These are phyloP conservation scores for Alternaria sp. DNA, from an alignment of 2,329 filamentous ascomycete genomes.

Conservation along the genomic window DNA sequence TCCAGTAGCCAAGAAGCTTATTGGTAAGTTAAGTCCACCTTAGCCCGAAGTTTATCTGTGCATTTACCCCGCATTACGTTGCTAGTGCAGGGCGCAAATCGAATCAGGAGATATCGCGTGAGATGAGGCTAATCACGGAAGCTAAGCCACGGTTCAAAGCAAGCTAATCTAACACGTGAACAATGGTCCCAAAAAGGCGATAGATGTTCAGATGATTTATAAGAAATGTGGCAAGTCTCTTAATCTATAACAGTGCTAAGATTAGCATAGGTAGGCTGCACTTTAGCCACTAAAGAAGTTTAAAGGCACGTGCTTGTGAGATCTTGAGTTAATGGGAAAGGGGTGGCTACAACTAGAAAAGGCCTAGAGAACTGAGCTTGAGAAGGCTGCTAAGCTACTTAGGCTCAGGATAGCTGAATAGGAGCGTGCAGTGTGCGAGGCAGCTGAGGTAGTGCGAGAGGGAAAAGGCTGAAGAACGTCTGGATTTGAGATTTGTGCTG, in stretches of 20 bases:
- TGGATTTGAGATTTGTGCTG: not conserved
- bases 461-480: not conserved
- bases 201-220: not conserved
- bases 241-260: not conserved
- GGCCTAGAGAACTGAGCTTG: too few relatives aligned
- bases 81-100: not conserved
- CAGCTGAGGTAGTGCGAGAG: too few relatives aligned
- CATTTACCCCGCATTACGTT: slow-evolving; percentile 2
- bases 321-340: not conserved
- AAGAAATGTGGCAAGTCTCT: not conserved
- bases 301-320: not conserved
- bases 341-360: not conserved
- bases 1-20: too few relatives aligned
- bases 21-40: not conserved
- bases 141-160: not conserved
- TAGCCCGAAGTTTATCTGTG: slow-evolving; percentile 2
- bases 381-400: too few relatives aligned
- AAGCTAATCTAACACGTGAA: not conserved
- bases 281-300: not conserved
- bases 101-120: not conserved
- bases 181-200: not conserved
- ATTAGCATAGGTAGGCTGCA: not conserved
- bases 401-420: too few relatives aligned
- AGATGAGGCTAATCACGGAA: not conserved
- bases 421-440: too few relatives aligned